Evolutionary conservation across 176 grass and related monocot genomes (phyloP), one percentile per base, ranked within the genome.

Genomic region (Leersia perrieri): DNA sequence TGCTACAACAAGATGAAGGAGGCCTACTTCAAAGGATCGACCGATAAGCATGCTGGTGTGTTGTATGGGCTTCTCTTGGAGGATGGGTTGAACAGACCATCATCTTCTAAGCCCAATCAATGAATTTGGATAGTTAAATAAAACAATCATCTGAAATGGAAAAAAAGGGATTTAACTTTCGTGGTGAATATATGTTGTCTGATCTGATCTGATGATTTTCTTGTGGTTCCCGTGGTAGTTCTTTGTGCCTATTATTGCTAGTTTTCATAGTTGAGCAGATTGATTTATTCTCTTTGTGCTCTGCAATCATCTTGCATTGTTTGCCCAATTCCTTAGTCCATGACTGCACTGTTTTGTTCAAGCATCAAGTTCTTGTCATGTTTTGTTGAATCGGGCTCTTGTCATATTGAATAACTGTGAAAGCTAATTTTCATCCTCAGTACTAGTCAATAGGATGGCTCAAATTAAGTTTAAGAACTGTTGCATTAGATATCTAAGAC

Each of bases 41-140:
- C 79, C 15, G 84, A 93, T 79, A 82, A 58, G 68, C 82, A 97
- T 83, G 76, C 83, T n/a, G 88, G 94, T 63, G 68, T 93, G 60
- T 90, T 97, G 82, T 97, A 85, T 91, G 94, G 94, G 63, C 86
- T 86, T 72, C 42, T 82, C 15, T 39, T 72, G 66, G 88, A 87
- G 79, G 73, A 80, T 90, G 89, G 85, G 63, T 32, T 60, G 85
- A 80, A 74, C 45, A 80, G 34, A 41, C 71, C 65, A 28, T 53
- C 40, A 70, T 10, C 82, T 63, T 14, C 39, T 65, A 71, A 38
- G 15, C 83, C 77, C 73, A 80, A 72, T 82, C 79, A 72, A 74
- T 94, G 81, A 71, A 55, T 82, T 70, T 78, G 63, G 66, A 65
- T 75, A 83, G 80, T 85, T 34, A 85, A 91, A 94, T 77, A 85